phyloP scores from a whole-genome alignment of 495 filamentous ascomycete genomes.

The Penicillium simplicissimum region DNA sequence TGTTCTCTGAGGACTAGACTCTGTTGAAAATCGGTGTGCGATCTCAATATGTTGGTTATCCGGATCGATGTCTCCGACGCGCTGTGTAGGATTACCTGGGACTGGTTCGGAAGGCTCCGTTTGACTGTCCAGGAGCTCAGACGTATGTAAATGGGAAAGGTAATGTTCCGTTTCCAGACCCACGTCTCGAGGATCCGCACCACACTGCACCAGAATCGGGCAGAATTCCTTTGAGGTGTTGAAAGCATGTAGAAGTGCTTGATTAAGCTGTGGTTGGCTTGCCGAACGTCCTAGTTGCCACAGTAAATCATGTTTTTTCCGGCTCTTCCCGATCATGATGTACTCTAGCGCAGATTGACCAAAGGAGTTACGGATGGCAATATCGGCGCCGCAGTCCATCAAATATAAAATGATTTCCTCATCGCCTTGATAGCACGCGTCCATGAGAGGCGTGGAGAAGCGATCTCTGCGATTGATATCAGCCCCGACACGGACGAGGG shows the following conservation, averaged over 20 bases:
- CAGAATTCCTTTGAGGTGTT: not conserved
- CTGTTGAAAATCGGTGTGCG: not conserved
- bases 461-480: constrained; percentile 1
- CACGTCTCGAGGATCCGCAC: not conserved
- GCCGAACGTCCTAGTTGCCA: not conserved
- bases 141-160: not conserved
- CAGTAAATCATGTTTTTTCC: not conserved
- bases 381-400: not conserved
- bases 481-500: not conserved
- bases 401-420: not conserved
- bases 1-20: not conserved
- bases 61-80: not conserved
- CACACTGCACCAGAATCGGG: not conserved
- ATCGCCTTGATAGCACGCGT: constrained; percentile 1
- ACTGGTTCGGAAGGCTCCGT: not conserved
- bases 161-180: not conserved
- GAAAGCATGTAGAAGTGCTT: not conserved
- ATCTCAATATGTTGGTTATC: not conserved
- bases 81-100: not conserved
- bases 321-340: not conserved
- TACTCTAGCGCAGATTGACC: not conserved
- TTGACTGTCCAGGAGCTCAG: not conserved
- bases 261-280: not conserved
- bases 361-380: not conserved
- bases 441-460: not conserved